Conservation (phyloP, 1,284 basidiomycete genomes). For the Rhodotorula sp. region DNA sequence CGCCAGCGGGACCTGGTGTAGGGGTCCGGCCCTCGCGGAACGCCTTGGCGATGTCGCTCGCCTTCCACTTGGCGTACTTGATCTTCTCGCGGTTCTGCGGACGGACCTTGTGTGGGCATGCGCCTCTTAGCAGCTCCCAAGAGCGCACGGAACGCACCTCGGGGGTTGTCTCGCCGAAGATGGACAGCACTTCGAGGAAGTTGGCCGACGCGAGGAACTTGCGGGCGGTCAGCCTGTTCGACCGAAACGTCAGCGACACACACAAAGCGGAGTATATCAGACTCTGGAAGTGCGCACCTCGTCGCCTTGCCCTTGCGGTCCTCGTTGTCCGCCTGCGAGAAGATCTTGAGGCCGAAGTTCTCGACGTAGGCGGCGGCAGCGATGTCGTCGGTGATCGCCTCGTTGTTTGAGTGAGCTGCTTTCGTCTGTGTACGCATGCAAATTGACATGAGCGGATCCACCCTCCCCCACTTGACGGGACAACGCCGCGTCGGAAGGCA, state of each 20-base stretch:
- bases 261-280: neutral
- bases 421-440: constrained; percentile 60
- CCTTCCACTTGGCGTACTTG: constrained; percentile 89
- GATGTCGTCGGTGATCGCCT: constrained; percentile 78
- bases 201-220: constrained; percentile 84
- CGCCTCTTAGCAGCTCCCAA: neutral
- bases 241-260: neutral
- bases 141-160: constrained; percentile 46
- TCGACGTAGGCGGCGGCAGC: constrained; percentile 86
- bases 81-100: constrained; percentile 71
- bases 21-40: constrained; percentile 80
- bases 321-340: constrained; percentile 84
- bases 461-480: neutral
- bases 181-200: constrained; percentile 77
- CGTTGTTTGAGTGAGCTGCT: constrained; percentile 67
- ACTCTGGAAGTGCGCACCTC: constrained; percentile 56
- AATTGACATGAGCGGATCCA: neutral
- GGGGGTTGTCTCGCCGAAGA: constrained; percentile 60
- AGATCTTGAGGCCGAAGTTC: constrained; percentile 89
- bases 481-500: no score
- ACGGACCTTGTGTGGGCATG: neutral
- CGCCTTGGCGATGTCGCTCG: constrained; percentile 82
- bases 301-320: constrained; percentile 75
- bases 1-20: constrained; percentile 54
- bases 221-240: constrained; percentile 71